Evolutionary conservation across 2,329 filamentous ascomycete genomes (phyloP), one percentile per base, ranked within the genome.

Genomic region (Aspergillus vadensis): DNA sequence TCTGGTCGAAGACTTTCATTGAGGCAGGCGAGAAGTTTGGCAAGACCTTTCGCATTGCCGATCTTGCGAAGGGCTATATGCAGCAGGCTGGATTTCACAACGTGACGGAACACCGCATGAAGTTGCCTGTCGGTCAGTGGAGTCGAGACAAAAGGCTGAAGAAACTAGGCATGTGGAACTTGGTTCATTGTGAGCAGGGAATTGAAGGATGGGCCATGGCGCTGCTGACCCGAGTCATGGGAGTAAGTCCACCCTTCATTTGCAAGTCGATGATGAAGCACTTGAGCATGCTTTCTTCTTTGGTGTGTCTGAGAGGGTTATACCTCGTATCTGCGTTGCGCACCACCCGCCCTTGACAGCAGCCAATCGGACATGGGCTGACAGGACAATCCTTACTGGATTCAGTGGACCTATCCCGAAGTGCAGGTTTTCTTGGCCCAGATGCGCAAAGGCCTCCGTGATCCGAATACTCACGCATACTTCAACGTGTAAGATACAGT

Each of bases 151-250:
- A 63, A n/a, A 58, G 39, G 25, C 57, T 72, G 55, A 73, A 70
- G 57, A 63, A 70, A 23, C 57, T 74, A n/a, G 73, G 73, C 5
- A 59, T 62, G 23, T 72, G 69, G 66, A 65, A 68, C 14, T 55
- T 65, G 10, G 50, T 67, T 8, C 70, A 70, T 36, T 69, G 67
- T 55, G 70, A 74, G 52, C 63, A 66, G 14, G 70, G 72, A 2
- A 63, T 73, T 49, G 71, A 73, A 51, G 72, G 71, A 19, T 75
- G 72, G 72, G 67, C 68, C 10, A 68, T 74, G 65, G 64, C 69
- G 15, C 62, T 74, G 30, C 59, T 72, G 21, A 72, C 71, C 1
- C 69, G 66, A 25, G 65, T 72, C 19, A 67, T 72, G 65, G 70
- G 71, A 57, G 70, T 65, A 62, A 69, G 64, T 64, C 50, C 43